Conservation (phyloP, 331 rosid species). For the Pyracantha coccinea region DNA sequence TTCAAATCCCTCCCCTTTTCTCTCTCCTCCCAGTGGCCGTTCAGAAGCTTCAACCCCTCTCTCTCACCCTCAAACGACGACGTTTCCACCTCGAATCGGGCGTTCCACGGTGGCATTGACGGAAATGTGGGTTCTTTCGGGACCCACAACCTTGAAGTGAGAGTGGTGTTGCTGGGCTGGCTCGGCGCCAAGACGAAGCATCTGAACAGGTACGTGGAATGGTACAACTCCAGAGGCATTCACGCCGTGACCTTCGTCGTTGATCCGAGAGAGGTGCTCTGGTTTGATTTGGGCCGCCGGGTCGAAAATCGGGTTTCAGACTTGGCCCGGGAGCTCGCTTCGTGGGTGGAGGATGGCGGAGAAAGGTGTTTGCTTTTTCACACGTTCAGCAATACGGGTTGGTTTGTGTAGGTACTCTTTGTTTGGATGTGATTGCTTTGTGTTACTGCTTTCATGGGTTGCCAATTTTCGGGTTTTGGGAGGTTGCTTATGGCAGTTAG, state of each 20-base stretch:
- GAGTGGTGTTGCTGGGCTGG: constrained; percentile 87
- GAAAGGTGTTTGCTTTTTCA: constrained; percentile 72
- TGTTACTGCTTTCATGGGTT: no score
- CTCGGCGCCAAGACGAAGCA: constrained; percentile 72
- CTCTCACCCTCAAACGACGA: constrained; percentile 18
- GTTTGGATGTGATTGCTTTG: neutral
- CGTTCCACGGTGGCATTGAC: constrained; percentile 16
- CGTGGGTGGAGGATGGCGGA: constrained; percentile 59
- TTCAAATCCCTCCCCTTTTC: constrained; percentile 26
- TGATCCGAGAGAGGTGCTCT: constrained; percentile 42
- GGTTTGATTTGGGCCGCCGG: constrained; percentile 44
- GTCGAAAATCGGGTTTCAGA: constrained; percentile 40
- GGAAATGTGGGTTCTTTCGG: constrained; percentile 16
- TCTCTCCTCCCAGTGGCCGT: constrained; percentile 22
- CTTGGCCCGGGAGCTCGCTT: constrained; percentile 40
- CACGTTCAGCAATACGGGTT: constrained; percentile 90
- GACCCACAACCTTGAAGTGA: constrained; percentile 17
- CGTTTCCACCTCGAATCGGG: constrained; percentile 32
- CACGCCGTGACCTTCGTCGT: constrained; percentile 66
- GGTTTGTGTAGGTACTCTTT: constrained; percentile 72
- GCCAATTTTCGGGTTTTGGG: neutral
- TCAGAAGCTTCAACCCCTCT: constrained; percentile 15
- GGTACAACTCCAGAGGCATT: constrained; percentile 73
- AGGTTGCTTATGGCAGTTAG: neutral
- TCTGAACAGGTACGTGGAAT: constrained; percentile 67